Evolutionary conservation across 768 basidiomycete genomes (phyloP), one percentile per base, ranked within the genome.

Genomic region (Boletus subparvulus): DNA sequence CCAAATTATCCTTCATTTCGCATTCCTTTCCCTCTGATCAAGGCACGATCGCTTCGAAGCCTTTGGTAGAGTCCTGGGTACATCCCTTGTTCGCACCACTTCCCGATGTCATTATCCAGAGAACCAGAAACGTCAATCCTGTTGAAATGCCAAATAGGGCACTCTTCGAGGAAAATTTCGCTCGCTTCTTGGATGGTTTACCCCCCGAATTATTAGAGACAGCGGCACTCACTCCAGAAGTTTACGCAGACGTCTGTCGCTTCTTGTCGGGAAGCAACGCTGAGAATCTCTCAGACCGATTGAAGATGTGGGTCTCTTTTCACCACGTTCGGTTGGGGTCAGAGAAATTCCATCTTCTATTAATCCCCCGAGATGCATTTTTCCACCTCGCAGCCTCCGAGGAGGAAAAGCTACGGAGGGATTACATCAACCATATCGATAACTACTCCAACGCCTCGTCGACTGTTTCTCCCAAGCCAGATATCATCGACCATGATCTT

Each of bases 251-350:
- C 37, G 62, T 86, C 33, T 79, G 81, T 39, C 76, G 73, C 49
- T 80, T 73, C 40, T 70, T 88, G 46, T 70, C 77, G 3, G 75
- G 75, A 21, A 61, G 66, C 26, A 63, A 68, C 16, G 54, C 65
- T 8, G 64, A 65, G 16, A 60, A 63, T 47, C 63, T 80, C 33
- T 68, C 78, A 10, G 71, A 74, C 61, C 81, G 82, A 35, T 62
- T 73, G 58, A 77, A 74, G 48, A 76, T 79, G 58, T 88, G 87
- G 87, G 65, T 77, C 14, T 67, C 75, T 17, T 79, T 80, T 61
- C 86, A 88, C 63, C 84, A 85, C 56, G 73, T 87, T 43, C 80
- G 80, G 53, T 74, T 80, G 36, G 87, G 86, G 17, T 87, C 86
- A 21, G 75, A 80, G 47, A 83, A 80, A 60, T 77, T 77, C 60